Conservation (phyloP, 2,329 filamentous ascomycete species). For the Cordyceps pruinosa region DNA sequence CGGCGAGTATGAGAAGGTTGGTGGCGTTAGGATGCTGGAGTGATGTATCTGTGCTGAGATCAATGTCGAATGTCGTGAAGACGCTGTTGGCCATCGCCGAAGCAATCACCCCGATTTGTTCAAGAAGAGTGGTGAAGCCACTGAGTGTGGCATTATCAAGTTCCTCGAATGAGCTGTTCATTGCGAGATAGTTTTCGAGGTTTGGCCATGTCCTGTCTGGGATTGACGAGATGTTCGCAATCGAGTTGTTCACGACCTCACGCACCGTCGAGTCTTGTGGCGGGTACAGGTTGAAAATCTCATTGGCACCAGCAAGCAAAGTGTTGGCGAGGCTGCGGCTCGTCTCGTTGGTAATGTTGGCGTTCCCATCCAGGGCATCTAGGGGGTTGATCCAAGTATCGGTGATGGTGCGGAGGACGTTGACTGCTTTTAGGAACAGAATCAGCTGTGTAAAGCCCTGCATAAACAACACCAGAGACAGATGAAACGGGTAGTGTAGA, state of each 20-base stretch:
- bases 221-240: slow-evolving; percentile 23
- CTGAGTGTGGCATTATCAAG: slow-evolving; percentile 5
- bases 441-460: slow-evolving; percentile 55
- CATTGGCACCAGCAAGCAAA: slow-evolving; percentile 14
- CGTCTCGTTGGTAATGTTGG: slow-evolving; percentile 4
- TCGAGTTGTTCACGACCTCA: slow-evolving; percentile 18
- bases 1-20: slow-evolving; percentile 12
- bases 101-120: not conserved
- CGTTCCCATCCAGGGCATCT: not conserved
- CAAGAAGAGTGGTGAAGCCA: not conserved
- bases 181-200: slow-evolving; percentile 12
- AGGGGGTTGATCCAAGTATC: not conserved
- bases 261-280: slow-evolving; percentile 19
- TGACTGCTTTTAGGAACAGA: slow-evolving; percentile 35
- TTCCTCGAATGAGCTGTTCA: slow-evolving; percentile 4
- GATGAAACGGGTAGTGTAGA: slow-evolving; percentile 57
- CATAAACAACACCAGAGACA: slow-evolving; percentile 55
- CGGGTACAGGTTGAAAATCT: slow-evolving; percentile 23
- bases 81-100: slow-evolving; percentile 7
- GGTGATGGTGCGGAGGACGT: slow-evolving; percentile 21
- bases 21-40: slow-evolving; percentile 17
- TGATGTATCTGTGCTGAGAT: slow-evolving; percentile 21
- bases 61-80: slow-evolving; percentile 18
- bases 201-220: slow-evolving; percentile 23
- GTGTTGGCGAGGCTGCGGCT: slow-evolving; percentile 16